Evolutionary conservation across 345 rosid species (phyloP).

Genomic region (Populus simonii): DNA sequence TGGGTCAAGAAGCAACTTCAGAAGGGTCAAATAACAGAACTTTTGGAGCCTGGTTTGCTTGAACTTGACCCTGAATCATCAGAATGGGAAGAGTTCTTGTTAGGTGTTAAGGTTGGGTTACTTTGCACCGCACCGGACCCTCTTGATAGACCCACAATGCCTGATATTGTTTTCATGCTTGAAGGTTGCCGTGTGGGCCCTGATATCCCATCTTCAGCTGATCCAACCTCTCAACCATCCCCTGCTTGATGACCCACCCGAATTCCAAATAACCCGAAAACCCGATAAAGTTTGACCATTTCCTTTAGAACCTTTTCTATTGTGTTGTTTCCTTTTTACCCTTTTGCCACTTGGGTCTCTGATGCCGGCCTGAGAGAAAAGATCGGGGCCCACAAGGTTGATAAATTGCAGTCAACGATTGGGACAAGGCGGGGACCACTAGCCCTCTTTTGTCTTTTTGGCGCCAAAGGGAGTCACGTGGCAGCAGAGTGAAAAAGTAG

Average conservation of each 20-base stretch:
- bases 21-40: slow-evolving; percentile 74
- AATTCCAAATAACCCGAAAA: neutral
- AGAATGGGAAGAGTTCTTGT: slow-evolving; percentile 94
- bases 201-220: slow-evolving; percentile 76
- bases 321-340: neutral
- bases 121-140: slow-evolving; percentile 89
- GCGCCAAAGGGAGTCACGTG: slow-evolving; percentile 52
- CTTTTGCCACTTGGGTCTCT: neutral
- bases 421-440: slow-evolving; percentile 29
- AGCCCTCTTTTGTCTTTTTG: neutral
- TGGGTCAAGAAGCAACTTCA: slow-evolving; percentile 97
- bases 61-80: slow-evolving; percentile 94
- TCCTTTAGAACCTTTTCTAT: neutral
- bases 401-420: slow-evolving; percentile 29
- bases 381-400: slow-evolving; percentile 2
- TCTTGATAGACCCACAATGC: slow-evolving; percentile 76
- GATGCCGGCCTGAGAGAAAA: slow-evolving; percentile 20
- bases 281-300: neutral
- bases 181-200: slow-evolving; percentile 98
- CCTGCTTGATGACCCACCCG: slow-evolving; percentile 46
- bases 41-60: slow-evolving; percentile 82
- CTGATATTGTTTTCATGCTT: slow-evolving; percentile 92
- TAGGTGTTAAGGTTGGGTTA: slow-evolving; percentile 89
- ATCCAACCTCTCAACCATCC: slow-evolving; percentile 76
- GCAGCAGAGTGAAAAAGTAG: slow-evolving; percentile 27